Conservation (phyloP, 2,329 filamentous ascomycete genomes). For the Ceratocystis destructans region DNA sequence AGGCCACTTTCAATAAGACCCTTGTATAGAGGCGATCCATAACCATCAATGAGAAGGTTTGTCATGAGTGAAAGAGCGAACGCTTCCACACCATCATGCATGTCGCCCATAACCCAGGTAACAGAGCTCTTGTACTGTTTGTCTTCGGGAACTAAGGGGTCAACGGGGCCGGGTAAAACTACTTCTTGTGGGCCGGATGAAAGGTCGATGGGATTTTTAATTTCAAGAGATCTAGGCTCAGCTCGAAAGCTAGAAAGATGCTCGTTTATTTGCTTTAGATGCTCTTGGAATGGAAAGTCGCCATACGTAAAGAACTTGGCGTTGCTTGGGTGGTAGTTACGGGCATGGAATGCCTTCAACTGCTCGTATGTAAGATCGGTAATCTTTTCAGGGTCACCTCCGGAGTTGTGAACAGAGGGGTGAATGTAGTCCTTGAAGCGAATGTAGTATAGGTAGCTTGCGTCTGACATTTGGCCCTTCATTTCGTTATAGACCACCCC, state of each 20-base stretch:
- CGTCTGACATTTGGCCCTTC: constrained; percentile 98
- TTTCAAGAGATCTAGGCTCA: constrained; percentile 34
- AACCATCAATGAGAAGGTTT: constrained; percentile 78
- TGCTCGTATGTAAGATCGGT: constrained; percentile 89
- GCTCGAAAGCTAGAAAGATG: constrained; percentile 61
- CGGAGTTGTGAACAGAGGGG: constrained; percentile 89
- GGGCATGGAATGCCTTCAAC: constrained; percentile 71
- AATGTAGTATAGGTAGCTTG: constrained; percentile 91
- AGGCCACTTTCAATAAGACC: constrained; percentile 79
- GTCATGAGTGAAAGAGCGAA: constrained; percentile 76
- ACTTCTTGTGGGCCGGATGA: constrained; percentile 52
- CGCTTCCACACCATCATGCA: constrained; percentile 68
- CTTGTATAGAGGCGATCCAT: constrained; percentile 84
- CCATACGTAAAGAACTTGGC: constrained; percentile 93
- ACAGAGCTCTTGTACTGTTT: constrained; percentile 89
- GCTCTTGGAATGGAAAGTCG: constrained; percentile 71
- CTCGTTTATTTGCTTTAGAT: constrained; percentile 64
- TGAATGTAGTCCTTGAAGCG: constrained; percentile 90
- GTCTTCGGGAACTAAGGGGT: constrained; percentile 71
- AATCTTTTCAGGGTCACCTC: constrained; percentile 90
- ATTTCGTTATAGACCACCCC: constrained; percentile 99
- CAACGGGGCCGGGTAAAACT: constrained; percentile 64
- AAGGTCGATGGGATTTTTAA: constrained; percentile 62
- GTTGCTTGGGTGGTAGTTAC: constrained; percentile 96
- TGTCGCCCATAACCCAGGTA: constrained; percentile 81